These are phyloP conservation scores for Chlorella variabilis DNA, from an alignment of 163 green algal genomes.

Conservation along the genomic window DNA sequence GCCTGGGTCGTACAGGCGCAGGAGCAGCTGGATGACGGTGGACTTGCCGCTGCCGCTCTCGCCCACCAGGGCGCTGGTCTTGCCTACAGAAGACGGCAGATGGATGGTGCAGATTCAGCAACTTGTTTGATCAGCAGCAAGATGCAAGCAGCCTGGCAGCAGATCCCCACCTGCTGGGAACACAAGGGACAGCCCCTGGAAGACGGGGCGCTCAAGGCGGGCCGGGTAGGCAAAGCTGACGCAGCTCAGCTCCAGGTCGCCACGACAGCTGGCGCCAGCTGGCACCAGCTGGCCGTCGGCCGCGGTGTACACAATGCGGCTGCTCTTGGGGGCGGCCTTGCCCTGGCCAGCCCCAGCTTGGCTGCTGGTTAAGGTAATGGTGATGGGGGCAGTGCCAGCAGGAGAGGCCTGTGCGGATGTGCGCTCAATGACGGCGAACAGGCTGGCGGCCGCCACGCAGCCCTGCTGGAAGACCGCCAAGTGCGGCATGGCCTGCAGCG, in stretches of 20 bases:
- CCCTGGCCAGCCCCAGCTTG: too few species aligned
- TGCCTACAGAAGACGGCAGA: not conserved
- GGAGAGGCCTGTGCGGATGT: not conserved
- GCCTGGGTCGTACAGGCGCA: constrained; percentile 90
- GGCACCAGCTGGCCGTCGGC: not conserved
- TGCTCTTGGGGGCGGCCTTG: not conserved
- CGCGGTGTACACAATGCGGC: not conserved
- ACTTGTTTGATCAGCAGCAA: too few species aligned
- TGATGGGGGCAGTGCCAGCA: not conserved
- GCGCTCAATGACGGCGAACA: constrained; percentile 37
- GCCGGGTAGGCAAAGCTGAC: constrained; percentile 91
- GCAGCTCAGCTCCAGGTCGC: constrained; percentile 66
- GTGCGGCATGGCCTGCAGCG: constrained; percentile 28
- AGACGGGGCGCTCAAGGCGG: constrained; percentile 62
- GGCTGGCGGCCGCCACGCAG: not conserved
- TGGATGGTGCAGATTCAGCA: too few species aligned
- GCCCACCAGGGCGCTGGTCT: constrained; percentile 81
- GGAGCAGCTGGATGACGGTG: constrained; percentile 82
- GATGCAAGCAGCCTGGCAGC: not conserved
- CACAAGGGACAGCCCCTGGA: constrained; percentile 62
- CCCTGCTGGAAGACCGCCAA: constrained; percentile 18
- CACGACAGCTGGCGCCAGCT: not conserved
- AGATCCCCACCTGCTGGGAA: constrained; percentile 75
- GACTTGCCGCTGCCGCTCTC: constrained; percentile 87
- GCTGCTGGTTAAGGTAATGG: not conserved